Evolutionary conservation across 441 rosid species (phyloP).

Genomic region (Jatropha multifida): DNA sequence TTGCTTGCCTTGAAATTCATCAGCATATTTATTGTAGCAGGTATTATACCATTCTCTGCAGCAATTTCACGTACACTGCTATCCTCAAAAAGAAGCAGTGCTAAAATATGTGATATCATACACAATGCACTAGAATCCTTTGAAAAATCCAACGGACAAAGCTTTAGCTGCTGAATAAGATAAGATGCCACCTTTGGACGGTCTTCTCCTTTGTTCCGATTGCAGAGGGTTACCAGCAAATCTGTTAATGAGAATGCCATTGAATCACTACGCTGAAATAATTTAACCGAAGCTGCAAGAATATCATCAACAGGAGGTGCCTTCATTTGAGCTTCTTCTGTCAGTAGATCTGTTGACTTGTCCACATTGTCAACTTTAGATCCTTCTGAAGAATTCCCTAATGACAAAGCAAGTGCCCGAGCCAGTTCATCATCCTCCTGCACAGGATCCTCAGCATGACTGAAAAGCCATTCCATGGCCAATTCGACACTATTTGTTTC

Average conservation of each 20-base stretch:
- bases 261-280: slow-evolving; percentile 76
- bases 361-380: slow-evolving; percentile 72
- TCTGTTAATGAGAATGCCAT: slow-evolving; percentile 75
- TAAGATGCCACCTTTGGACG: slow-evolving; percentile 65
- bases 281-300: slow-evolving; percentile 75
- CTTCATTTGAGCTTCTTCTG: slow-evolving; percentile 52
- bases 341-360: slow-evolving; percentile 57
- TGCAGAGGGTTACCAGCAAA: slow-evolving; percentile 86
- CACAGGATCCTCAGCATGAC: slow-evolving; percentile 88
- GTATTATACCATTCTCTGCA: slow-evolving; percentile 71
- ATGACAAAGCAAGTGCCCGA: slow-evolving; percentile 92
- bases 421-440: slow-evolving; percentile 99
- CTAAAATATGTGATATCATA: slow-evolving; percentile 81
- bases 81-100: slow-evolving; percentile 82
- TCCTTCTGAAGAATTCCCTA: slow-evolving; percentile 88
- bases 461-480: slow-evolving; percentile 98
- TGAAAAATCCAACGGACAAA: slow-evolving; percentile 66
- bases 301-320: slow-evolving; percentile 73
- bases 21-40: slow-evolving; percentile 67
- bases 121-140: slow-evolving; percentile 71
- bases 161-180: slow-evolving; percentile 90
- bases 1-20: slow-evolving; percentile 56
- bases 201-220: slow-evolving; percentile 63
- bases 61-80: slow-evolving; percentile 75
- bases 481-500: slow-evolving; percentile 97